Percentiles rank a stretch among this genome's conserved stretches.
These are phyloP conservation scores for sunflower (Helianthus annuus) DNA, from an alignment of 129 eudicot species.

Conservation along the genomic window DNA sequence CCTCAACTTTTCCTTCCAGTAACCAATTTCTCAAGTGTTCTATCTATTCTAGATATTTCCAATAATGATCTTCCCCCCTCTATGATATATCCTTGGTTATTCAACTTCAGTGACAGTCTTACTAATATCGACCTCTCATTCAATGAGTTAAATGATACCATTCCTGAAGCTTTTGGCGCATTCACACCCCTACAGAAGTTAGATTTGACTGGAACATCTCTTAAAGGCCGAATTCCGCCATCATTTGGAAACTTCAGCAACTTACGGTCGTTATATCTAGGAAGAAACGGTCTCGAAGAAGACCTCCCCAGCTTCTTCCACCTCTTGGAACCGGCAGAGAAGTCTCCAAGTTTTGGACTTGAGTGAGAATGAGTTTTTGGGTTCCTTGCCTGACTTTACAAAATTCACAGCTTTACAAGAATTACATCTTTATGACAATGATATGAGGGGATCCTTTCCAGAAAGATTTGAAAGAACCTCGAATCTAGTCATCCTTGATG, in stretches of 20 bases:
- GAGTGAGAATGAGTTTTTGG: background rate
- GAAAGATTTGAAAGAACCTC: background rate
- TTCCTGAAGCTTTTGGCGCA: slow-evolving; percentile 26
- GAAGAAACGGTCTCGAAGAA: slow-evolving; percentile 9
- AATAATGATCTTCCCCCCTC: slow-evolving; percentile 8
- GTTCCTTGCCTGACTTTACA: slow-evolving; percentile 7
- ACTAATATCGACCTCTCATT: slow-evolving; percentile 15
- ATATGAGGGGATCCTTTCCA: background rate
- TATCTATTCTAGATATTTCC: slow-evolving; percentile 16
- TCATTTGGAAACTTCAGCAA: slow-evolving; percentile 31
- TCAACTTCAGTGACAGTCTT: slow-evolving; percentile 33
- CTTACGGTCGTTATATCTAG: slow-evolving; percentile 19
- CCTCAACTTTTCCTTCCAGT: slow-evolving; percentile 20
- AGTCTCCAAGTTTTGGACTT: slow-evolving; percentile 23
- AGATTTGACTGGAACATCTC: slow-evolving; percentile 7
- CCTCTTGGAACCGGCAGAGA: background rate
- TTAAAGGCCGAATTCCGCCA: slow-evolving; percentile 29
- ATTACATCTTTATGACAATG: background rate
- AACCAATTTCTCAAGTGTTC: slow-evolving; percentile 24
- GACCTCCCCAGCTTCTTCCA: slow-evolving; percentile 4
- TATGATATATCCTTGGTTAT: slow-evolving; percentile 38
- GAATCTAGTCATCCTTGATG: slow-evolving; percentile 4
- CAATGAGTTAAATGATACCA: slow-evolving; percentile 30
- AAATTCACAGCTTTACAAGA: background rate
- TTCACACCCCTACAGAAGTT: slow-evolving; percentile 23